These are phyloP conservation scores for Schoenoplectus tabernaemontani DNA, from an alignment of 202 grass and related monocot species.

Conservation along the genomic window DNA sequence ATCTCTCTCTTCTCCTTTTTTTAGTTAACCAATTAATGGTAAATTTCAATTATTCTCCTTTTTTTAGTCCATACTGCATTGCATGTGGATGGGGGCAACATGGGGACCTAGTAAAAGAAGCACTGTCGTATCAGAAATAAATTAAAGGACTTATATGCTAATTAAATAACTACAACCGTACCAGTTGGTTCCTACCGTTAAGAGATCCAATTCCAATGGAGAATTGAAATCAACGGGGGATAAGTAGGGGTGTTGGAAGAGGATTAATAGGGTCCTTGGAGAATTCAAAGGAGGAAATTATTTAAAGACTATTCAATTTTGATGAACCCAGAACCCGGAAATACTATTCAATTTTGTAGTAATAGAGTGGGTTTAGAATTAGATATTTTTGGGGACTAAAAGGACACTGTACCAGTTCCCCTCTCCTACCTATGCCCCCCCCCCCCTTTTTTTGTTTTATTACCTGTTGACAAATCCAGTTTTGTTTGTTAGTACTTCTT, in stretches of 20 bases:
- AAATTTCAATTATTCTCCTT: too few relatives aligned
- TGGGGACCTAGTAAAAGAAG: background rate
- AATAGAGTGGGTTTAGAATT: background rate
- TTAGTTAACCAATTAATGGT: too few relatives aligned
- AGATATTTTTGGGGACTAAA: background rate
- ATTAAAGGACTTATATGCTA: background rate
- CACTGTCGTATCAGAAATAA: background rate
- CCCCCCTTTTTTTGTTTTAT: background rate
- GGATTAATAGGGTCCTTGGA: too few relatives aligned
- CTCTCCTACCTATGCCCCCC: background rate
- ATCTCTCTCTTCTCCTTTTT: too few relatives aligned
- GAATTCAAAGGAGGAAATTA: too few relatives aligned
- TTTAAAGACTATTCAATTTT: too few relatives aligned
- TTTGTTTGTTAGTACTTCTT: background rate
- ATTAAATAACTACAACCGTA: background rate
- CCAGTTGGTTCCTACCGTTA: background rate
- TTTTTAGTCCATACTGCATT: background rate
- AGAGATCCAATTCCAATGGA: too few relatives aligned
- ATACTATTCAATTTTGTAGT: background rate
- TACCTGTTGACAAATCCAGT: slow-evolving; percentile 5
- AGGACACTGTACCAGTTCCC: background rate
- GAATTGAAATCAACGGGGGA: too few relatives aligned
- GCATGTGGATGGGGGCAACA: slow-evolving; percentile 17
- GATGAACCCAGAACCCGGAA: too few relatives aligned
- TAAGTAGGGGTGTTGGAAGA: too few relatives aligned